Percentiles rank a stretch among this genome's conserved stretches.
phyloP scores from a whole-genome alignment of 257 asterid genomes.

The Solanum sparsipilum region DNA sequence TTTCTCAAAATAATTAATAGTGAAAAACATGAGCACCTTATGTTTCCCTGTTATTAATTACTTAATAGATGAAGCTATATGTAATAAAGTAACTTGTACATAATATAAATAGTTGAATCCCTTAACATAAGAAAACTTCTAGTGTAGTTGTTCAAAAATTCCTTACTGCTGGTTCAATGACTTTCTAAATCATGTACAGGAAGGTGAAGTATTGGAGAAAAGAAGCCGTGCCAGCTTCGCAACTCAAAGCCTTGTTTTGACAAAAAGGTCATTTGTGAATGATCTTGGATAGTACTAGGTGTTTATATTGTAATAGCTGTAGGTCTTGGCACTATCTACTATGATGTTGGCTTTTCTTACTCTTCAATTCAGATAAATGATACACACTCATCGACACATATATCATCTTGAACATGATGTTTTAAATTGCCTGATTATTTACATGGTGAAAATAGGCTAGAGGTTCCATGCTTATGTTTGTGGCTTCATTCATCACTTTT shows the following conservation, averaged over 20 bases:
- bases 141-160: too few relatives aligned
- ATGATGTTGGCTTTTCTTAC: constrained; percentile 13
- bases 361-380: constrained; percentile 11
- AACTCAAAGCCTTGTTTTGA: constrained; percentile 34
- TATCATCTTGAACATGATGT: not conserved
- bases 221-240: constrained; percentile 15
- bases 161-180: too few relatives aligned
- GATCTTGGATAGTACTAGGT: constrained; percentile 51
- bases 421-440: not conserved
- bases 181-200: constrained; percentile 18
- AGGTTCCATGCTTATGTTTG: constrained; percentile 37
- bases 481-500: constrained; percentile 39
- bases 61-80: not conserved
- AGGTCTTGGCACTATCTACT: constrained; percentile 46
- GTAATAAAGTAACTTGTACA: not conserved
- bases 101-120: not conserved
- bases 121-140: too few relatives aligned
- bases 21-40: constrained; percentile 23
- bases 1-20: constrained; percentile 21
- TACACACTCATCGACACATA: too few relatives aligned
- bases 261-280: constrained; percentile 39
- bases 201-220: constrained; percentile 17
- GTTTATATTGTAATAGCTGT: constrained; percentile 36
- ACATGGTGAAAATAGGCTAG: constrained; percentile 32
- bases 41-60: not conserved